Evolutionary conservation across 106 monocot genomes (phyloP), one percentile per base, ranked within the genome.

Genomic region (Chionographis japonica): DNA sequence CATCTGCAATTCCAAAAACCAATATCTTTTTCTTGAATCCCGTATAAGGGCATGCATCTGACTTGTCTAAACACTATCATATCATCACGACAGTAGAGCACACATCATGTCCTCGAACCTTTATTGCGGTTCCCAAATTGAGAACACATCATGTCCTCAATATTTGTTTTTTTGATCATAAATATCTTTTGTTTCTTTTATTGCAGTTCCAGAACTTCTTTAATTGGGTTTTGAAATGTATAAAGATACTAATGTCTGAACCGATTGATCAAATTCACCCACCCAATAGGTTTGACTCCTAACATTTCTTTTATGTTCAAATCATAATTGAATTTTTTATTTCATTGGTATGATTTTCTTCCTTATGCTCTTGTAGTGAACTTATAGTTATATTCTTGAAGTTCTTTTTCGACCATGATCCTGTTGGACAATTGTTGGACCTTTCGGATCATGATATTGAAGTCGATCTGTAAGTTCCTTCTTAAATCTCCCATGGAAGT

Each of bases 131-230:
- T 27, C 27, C 27, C 27, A 27, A 27, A 27, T 27, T 27, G 27
- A 27, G 27, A 27, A 27, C 27, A 27, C 27, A 27, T 27, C 27
- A 27, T 27, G 27, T 27, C 27, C 20, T 52, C 35, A 18, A 41
- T 46, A 4, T 43, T 66, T 0, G 6, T 64, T 40, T 8, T 39
- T 38, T 1, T 9, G 1, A 71, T 40, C 39, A 40, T 7, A 10
- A 20, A 13, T 38, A 58, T 15, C 6, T 59, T 42, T 66, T 17
- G 14, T 60, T 35, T 37, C 49, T 50, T 63, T 43, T 35, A 1
- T 80, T 84, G 37, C 93, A 98, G 98, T 90, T 93, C 58, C 89
- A 98, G 56, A 98, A 98, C 85, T 93, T 98, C 77, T 98, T 93
- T 38, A 88, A 68, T 78, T 98, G 98, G 98, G 69, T 98, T 68